Base-by-base conservation (phyloP, 2,329 filamentous ascomycete genomes). In the Drechslerella dactyloides region DNA sequence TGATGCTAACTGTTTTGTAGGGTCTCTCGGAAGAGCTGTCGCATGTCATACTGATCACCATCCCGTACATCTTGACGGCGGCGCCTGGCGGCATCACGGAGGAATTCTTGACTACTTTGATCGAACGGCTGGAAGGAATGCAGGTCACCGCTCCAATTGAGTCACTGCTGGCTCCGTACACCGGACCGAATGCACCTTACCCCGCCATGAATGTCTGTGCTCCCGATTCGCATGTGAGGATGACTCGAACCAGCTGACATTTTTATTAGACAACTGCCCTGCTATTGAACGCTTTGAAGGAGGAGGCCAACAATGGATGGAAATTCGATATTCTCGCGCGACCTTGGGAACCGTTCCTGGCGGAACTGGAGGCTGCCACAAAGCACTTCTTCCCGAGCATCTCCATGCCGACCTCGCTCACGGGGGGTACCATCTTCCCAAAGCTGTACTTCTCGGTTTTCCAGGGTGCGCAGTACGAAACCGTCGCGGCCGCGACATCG, bases 361-460 rank as follows among this genome's bases (percentile, higher is more conserved):
- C 86, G 65, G 86, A 87, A 63, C 81, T 84, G 15, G 86, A 88
- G 75, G 83, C 84, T 13, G 83, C 86, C 6, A 79, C 81, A 57
- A 96, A 92, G 80, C 91, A 97, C 78, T 79, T 85, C 1, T 88
- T 97, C 75, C 94, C 94, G 0, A 76, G 84, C 1, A 87, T 97
- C 75, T 83, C 82, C 1, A 85, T 97, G 57, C 93, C 94, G 0
- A 74, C 74, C 6, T 40, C 69, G 17, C 53, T 77, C 21, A 75
- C 75, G 58, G 85, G 88, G 53, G 87, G 87, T 1, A 87, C 97
- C 61, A 84, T 87, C 62, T 96, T 96, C 78, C 94, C 94, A 0
- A 94, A 99, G 80, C 85, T 96, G 23, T 96, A 92, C 81, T 90
- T 96, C 78, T 97, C 94, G 0, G 91, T 97, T 54, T 99, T 96